These are phyloP conservation scores for Phytopythium helicoides DNA, from an alignment of 352 stramenopile species.

Conservation along the genomic window DNA sequence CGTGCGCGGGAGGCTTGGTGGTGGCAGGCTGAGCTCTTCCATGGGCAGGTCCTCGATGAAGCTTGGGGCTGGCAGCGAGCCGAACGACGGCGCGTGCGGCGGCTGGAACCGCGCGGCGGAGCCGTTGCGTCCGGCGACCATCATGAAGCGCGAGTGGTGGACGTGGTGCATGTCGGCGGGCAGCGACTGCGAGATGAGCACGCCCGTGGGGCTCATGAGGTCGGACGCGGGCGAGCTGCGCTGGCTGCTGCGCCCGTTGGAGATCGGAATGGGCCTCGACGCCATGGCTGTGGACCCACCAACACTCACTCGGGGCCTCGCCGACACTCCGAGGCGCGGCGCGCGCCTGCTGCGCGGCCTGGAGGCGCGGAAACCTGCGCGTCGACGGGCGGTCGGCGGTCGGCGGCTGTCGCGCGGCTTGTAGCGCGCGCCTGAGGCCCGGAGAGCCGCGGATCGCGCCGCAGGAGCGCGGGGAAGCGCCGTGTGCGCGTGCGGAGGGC, in stretches of 20 bases:
- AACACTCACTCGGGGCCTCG: slow-evolving; percentile 1
- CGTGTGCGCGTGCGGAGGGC: too few relatives aligned
- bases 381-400: too few relatives aligned
- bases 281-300: slow-evolving; percentile 11
- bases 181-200: slow-evolving; percentile 58
- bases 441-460: slow-evolving; percentile 6
- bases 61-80: slow-evolving; percentile 60
- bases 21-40: slow-evolving; percentile 57
- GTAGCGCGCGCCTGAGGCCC: slow-evolving; percentile 10
- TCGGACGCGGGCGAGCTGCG: slow-evolving; percentile 31
- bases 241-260: slow-evolving; percentile 35
- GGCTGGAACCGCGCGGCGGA: slow-evolving; percentile 29
- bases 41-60: slow-evolving; percentile 47
- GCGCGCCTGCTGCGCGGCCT: too few relatives aligned
- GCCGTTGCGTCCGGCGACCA: slow-evolving; percentile 10
- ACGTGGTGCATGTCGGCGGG: slow-evolving; percentile 53
- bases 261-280: slow-evolving; percentile 55
- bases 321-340: too few relatives aligned
- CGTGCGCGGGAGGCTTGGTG: slow-evolving; percentile 25
- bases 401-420: slow-evolving; percentile 9
- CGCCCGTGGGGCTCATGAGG: slow-evolving; percentile 15
- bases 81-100: slow-evolving; percentile 50
- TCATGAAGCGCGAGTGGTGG: slow-evolving; percentile 36
- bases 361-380: too few relatives aligned
- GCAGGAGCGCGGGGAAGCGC: too few relatives aligned